Percentiles rank a stretch among this genome's conserved stretches.
These are phyloP conservation scores for Sporobolomyces pararoseus DNA, from an alignment of 768 basidiomycete genomes.

Conservation along the genomic window DNA sequence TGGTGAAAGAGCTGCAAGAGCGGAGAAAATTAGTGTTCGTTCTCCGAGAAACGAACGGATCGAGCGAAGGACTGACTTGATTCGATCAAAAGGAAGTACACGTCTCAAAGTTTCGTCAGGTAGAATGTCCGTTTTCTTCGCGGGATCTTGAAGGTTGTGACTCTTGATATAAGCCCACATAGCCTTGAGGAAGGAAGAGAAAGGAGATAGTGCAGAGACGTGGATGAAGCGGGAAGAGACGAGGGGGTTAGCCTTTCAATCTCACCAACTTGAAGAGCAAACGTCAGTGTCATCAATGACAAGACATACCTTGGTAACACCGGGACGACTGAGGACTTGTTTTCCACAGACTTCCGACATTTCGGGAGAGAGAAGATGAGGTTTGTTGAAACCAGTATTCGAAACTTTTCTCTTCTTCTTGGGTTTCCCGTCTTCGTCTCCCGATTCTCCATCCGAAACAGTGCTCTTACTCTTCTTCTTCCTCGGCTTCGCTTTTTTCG, in stretches of 20 bases:
- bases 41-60: too few relatives aligned
- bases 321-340: conserved; percentile 14
- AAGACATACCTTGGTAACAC: conserved; percentile 16
- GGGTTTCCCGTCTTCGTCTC: neutral
- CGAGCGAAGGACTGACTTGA: conserved; percentile 10
- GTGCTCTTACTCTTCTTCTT: conserved; percentile 30
- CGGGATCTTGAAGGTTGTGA: conserved; percentile 23
- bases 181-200: neutral
- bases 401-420: conserved; percentile 17
- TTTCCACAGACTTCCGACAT: conserved; percentile 19
- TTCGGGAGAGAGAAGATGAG: conserved; percentile 1
- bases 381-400: conserved; percentile 29
- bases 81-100: conserved; percentile 10
- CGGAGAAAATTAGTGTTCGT: neutral
- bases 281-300: too few relatives aligned
- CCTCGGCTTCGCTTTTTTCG: neutral
- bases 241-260: too few relatives aligned
- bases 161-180: conserved; percentile 29
- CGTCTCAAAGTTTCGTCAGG: conserved; percentile 15
- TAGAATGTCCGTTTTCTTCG: conserved; percentile 28
- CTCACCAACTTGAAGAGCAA: too few relatives aligned
- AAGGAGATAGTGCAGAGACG: too few relatives aligned
- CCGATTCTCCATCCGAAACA: conserved; percentile 7
- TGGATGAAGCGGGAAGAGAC: too few relatives aligned
- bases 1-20: conserved; percentile 20